These are phyloP conservation scores for Lotus japonicus DNA, from an alignment of 306 rosid genomes.

Conservation along the genomic window DNA sequence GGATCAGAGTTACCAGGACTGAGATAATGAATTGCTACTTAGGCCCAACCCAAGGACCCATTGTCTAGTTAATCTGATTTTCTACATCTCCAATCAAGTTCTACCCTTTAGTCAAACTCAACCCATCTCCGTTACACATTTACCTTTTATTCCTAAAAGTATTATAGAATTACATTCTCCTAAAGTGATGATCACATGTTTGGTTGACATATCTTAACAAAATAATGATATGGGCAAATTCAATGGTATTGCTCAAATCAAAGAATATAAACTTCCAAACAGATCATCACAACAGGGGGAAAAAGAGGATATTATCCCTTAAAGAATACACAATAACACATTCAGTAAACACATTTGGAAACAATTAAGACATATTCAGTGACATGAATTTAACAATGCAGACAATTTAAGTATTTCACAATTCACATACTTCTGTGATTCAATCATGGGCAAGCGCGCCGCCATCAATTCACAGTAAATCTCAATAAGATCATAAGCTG, in stretches of 20 bases:
- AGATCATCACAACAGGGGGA: neutral
- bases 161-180: constrained; percentile 4
- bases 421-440: constrained; percentile 83
- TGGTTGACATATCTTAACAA: constrained; percentile 7
- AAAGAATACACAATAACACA: too few species aligned
- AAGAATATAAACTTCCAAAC: neutral
- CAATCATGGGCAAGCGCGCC: constrained; percentile 80
- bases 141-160: neutral
- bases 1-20: neutral
- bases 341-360: neutral
- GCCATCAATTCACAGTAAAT: constrained; percentile 88
- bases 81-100: neutral
- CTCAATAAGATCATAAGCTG: constrained; percentile 84
- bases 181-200: neutral
- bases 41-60: constrained; percentile 3
- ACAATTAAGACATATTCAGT: neutral
- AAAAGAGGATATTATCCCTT: neutral
- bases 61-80: neutral
- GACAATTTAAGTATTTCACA: neutral
- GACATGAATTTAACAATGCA: neutral
- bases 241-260: neutral
- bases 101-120: neutral
- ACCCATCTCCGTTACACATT: constrained; percentile 4
- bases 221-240: neutral
- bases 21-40: neutral